Percentiles rank a stretch among this genome's conserved stretches.
Conservation (phyloP, 2,329 filamentous ascomycete species). For the Arachnomyces sp. region DNA sequence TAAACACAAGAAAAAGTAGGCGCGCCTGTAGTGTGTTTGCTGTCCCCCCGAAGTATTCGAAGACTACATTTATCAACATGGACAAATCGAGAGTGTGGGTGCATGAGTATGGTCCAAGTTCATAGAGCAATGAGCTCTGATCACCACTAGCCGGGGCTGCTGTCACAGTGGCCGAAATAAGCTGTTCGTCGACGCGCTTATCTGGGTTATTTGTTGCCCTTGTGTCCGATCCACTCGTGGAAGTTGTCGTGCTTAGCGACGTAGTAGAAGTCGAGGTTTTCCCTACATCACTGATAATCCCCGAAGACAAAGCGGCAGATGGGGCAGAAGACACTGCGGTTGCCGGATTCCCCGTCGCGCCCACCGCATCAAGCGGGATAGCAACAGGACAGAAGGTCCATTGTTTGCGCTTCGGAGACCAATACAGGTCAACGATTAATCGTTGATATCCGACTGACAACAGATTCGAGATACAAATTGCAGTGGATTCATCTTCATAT, state of each 20-base stretch:
- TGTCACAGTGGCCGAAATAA: constrained; percentile 1
- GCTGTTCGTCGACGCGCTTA: no score
- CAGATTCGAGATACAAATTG: constrained; percentile 55
- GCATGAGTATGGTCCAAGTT: constrained; percentile 50
- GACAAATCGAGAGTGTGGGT: constrained; percentile 44
- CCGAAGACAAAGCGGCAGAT: constrained; percentile 17
- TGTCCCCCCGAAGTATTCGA: constrained; percentile 47
- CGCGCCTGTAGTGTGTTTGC: constrained; percentile 48
- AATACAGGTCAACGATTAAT: constrained; percentile 55
- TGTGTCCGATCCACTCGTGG: constrained; percentile 1
- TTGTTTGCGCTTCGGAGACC: constrained; percentile 45
- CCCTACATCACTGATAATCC: constrained; percentile 1
- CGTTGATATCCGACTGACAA: constrained; percentile 51
- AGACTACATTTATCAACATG: constrained; percentile 42
- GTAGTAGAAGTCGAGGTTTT: neutral
- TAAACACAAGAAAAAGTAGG: constrained; percentile 47
- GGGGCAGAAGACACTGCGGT: constrained; percentile 16
- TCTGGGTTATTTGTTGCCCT: no score
- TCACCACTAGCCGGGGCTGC: neutral
- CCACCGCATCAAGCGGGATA: constrained; percentile 30
- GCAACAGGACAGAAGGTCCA: constrained; percentile 57
- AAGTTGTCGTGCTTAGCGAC: neutral
- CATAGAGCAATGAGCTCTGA: constrained; percentile 28
- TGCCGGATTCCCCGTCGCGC: constrained; percentile 16
- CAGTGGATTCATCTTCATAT: constrained; percentile 46